Evolutionary conservation across 73 alveolate species (phyloP).

Genomic region (Tetrahymena elliotti): DNA sequence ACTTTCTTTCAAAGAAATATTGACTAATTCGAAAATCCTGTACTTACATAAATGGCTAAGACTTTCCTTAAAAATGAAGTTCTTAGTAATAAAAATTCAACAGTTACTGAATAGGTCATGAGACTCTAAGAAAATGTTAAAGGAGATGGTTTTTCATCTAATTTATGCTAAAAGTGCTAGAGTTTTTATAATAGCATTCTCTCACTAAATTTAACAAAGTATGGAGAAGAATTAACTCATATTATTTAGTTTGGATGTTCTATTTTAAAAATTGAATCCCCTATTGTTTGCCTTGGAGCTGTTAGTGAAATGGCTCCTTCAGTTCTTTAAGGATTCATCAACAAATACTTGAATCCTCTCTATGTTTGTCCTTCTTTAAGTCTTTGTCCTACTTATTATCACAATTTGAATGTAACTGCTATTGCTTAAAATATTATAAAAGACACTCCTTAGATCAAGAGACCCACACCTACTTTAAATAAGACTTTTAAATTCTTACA

Average conservation of each 20-base stretch:
- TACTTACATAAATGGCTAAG: background rate
- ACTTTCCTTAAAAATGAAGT: background rate
- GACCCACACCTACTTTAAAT: conserved; percentile 21
- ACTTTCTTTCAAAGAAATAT: background rate
- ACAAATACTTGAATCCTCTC: conserved; percentile 10
- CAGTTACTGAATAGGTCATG: background rate
- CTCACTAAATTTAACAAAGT: background rate
- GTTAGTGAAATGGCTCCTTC: conserved; percentile 36
- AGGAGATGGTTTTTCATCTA: background rate
- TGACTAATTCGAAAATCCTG: background rate
- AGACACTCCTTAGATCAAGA: conserved; percentile 9
- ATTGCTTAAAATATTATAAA: background rate
- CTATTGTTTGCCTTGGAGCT: conserved; percentile 14
- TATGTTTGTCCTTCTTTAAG: conserved; percentile 15
- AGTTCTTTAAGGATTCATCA: conserved; percentile 14
- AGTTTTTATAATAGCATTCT: background rate
- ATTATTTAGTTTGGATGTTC: background rate
- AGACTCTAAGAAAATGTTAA: background rate
- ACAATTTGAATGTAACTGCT: conserved; percentile 4
- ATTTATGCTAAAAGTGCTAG: background rate
- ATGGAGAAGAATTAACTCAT: background rate
- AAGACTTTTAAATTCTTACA: conserved; percentile 60
- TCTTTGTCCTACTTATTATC: conserved; percentile 18
- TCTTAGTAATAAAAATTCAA: background rate
- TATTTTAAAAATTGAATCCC: background rate